phyloP scores from a whole-genome alignment of 2,329 filamentous ascomycete species.

The Diaporthe amygdali region DNA sequence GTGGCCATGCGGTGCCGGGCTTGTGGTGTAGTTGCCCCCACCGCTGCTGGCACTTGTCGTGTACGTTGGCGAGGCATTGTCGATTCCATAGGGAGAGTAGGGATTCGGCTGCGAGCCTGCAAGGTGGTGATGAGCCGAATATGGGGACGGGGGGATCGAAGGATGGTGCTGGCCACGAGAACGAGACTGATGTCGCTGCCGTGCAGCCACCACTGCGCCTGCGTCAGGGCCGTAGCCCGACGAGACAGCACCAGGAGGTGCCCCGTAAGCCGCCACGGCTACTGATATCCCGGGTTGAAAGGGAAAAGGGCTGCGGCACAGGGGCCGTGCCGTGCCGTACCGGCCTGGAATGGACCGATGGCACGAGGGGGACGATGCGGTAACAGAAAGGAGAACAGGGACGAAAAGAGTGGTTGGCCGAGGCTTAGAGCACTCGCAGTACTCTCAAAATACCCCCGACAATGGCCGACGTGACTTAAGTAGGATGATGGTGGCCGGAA shows the following conservation, averaged over 20 bases:
- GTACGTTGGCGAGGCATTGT: constrained; percentile 19
- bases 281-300: constrained; percentile 32
- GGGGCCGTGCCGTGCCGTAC: constrained; percentile 16
- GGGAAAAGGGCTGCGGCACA: constrained; percentile 25
- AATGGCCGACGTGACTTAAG: not conserved
- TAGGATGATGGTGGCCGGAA: not conserved
- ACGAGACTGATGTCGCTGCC: constrained; percentile 14
- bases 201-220: constrained; percentile 18
- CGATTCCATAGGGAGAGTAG: constrained; percentile 7
- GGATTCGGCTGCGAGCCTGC: not conserved
- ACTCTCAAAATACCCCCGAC: not conserved
- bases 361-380: not conserved
- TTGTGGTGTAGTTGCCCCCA: constrained; percentile 17
- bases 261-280: constrained; percentile 42
- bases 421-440: not conserved
- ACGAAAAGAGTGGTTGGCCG: not conserved
- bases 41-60: constrained; percentile 13
- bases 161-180: constrained; percentile 4
- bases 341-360: constrained; percentile 1
- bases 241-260: constrained; percentile 28
- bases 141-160: not conserved
- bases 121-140: not conserved
- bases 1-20: constrained; percentile 17
- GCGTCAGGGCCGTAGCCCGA: constrained; percentile 26
- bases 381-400: not conserved